Evolutionary conservation across 208 protist genomes (phyloP), one percentile per base, ranked within the genome.

Genomic region (Polymyxa betae): DNA sequence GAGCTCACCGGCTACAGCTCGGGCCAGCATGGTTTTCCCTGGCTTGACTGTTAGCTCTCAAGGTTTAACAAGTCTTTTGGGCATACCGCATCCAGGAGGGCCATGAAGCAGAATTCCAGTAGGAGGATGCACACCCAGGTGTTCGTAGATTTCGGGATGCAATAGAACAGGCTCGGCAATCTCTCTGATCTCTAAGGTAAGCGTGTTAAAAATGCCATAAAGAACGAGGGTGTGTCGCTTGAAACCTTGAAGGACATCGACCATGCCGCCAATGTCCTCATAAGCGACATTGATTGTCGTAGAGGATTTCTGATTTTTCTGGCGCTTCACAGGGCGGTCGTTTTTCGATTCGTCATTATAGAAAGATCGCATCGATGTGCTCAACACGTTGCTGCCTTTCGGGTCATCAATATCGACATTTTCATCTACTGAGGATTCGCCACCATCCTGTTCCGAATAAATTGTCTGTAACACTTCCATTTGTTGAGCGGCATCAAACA

Each of bases 51-150:
- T 29, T 24, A 60, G 24, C 49, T 5, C 24, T 60, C 49, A 24
- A 29, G 49, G 12, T 24, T 60, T 5, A 60, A 24, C 49, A 60
- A 24, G 49, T 60, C 24, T 29, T 60, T 5, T 29, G 49, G 12
- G 12, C 49, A 60, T 60, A 60, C 98, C 97, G 54, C 95, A 96
- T 32, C 98, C 98, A 0, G 98, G 98, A 1, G 97, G 97, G 12
- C 98, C 98, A 94, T 99, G 97, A 20, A 99, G 94, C 29, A 99
- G 94, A 10, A 99, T 95, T 60, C 98, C 98, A 46, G 96, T 96
- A 38, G 97, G 96, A 12, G 97, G 97, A 91, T 98, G 96, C 0
- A 98, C 95, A 0, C 98, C 98, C 24, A 99, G 94, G 40, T 96
- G 95, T 90, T 91, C 95, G 93, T 97, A 99, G 52, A 99, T 94